A percentile compares a stretch with the other conserved stretches of the same genome.
These are phyloP conservation scores for Ustulina deusta DNA, from an alignment of 2,329 filamentous ascomycete species.

Conservation along the genomic window DNA sequence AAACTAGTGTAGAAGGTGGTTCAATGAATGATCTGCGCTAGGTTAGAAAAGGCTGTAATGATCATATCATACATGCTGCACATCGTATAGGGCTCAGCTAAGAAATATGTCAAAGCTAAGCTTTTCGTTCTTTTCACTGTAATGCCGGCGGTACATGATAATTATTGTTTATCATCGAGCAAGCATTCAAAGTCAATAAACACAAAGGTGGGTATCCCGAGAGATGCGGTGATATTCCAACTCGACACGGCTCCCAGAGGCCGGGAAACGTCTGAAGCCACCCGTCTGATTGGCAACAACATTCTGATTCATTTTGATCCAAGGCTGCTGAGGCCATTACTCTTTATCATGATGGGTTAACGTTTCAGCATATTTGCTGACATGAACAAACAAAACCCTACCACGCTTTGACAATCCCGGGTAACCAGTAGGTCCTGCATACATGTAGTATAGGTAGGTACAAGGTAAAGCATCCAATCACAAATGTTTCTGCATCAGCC, in stretches of 20 bases:
- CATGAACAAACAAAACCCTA: constrained; percentile 18
- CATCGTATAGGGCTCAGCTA: constrained; percentile 7
- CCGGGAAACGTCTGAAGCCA: neutral
- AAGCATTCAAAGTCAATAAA: neutral
- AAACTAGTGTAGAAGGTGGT: neutral
- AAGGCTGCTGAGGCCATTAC: neutral
- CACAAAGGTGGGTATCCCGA: too few relatives aligned
- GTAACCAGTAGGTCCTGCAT: neutral
- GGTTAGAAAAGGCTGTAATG: neutral
- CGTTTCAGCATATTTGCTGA: constrained; percentile 1
- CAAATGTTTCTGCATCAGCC: neutral
- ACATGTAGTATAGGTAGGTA: neutral
- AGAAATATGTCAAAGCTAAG: neutral
- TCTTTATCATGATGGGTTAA: neutral
- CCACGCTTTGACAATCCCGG: constrained; percentile 10
- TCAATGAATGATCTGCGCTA: constrained; percentile 1
- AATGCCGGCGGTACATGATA: neutral
- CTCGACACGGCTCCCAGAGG: neutral
- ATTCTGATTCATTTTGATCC: neutral
- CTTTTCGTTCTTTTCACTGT: neutral
- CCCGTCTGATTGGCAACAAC: neutral
- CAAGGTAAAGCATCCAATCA: constrained; percentile 15
- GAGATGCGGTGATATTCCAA: neutral
- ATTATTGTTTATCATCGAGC: neutral
- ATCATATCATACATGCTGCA: neutral